Evolutionary conservation across 495 filamentous ascomycete species (phyloP), one percentile per base, ranked within the genome.

Genomic region (Melanomma pulvis-pyrius): DNA sequence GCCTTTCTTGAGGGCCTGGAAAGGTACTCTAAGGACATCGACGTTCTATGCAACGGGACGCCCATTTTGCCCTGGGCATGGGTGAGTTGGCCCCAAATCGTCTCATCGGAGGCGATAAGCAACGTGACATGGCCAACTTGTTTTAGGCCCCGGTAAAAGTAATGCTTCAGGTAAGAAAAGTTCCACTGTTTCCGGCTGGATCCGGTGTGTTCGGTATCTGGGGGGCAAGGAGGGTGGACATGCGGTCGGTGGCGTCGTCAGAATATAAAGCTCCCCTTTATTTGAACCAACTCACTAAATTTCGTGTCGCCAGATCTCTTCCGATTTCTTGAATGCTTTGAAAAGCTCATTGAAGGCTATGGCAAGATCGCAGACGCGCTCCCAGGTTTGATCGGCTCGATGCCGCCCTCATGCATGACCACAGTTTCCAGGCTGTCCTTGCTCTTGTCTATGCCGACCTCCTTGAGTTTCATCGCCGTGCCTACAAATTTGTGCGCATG

Each of bases 61-160:
- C 77, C 77, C 0, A 82, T 76, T 63, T 67, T 82, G 2, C 74
- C 80, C 7, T 82, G 75, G 74, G 59, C 81, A 5, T 82, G 81
- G 80, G 75, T 74, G 48, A 59, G 56, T 59, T 46, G 21, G 17
- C 13, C 25, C n/a, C n/a, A n/a, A n/a, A n/a, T n/a, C n/a, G n/a
- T n/a, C n/a, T n/a, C n/a, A n/a, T n/a, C n/a, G n/a, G n/a, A n/a
- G n/a, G n/a, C n/a, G n/a, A n/a, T n/a, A n/a, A n/a, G n/a, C n/a
- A n/a, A n/a, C n/a, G n/a, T n/a, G n/a, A n/a, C n/a, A n/a, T n/a
- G n/a, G n/a, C n/a, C n/a, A n/a, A n/a, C n/a, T n/a, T n/a, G n/a
- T n/a, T n/a, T n/a, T n/a, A n/a, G n/a, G n/a, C n/a, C n/a, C n/a
- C n/a, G n/a, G n/a, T n/a, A n/a, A n/a, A n/a, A n/a, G n/a, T n/a